Evolutionary conservation across 495 filamentous ascomycete species (phyloP).

Genomic region (Mytilinidion resinicola): DNA sequence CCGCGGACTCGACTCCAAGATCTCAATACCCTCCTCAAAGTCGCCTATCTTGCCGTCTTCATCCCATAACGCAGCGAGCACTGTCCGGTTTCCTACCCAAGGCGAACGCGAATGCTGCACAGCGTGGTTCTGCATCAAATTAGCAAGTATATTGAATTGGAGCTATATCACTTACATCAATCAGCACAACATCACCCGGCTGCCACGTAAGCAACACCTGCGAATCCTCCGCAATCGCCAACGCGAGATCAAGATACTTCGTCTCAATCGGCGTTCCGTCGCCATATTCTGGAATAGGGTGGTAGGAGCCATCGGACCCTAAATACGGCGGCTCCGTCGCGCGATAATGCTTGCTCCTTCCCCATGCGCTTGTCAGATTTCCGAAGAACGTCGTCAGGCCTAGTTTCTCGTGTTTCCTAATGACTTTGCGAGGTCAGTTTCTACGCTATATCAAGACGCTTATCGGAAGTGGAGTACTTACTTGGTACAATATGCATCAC

Average conservation of each 20-base stretch:
- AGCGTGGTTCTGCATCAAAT: constrained; percentile 24
- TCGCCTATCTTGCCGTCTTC: constrained; percentile 9
- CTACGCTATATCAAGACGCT: too few species aligned
- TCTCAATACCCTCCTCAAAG: neutral
- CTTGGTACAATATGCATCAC: constrained; percentile 30
- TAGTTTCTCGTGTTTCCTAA: constrained; percentile 23
- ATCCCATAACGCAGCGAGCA: constrained; percentile 29
- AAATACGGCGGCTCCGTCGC: constrained; percentile 25
- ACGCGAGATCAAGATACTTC: constrained; percentile 27
- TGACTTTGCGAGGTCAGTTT: constrained; percentile 9
- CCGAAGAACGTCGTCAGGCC: constrained; percentile 29
- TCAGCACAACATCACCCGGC: constrained; percentile 1
- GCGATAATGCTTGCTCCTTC: constrained; percentile 23
- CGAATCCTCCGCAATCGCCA: constrained; percentile 23
- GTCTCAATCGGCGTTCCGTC: constrained; percentile 26
- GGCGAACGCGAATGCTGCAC: constrained; percentile 29
- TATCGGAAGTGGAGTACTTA: constrained; percentile 1
- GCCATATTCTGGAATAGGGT: constrained; percentile 28
- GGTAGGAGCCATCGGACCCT: constrained; percentile 30
- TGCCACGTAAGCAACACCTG: constrained; percentile 25
- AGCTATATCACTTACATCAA: constrained; percentile 1
- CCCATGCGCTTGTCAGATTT: constrained; percentile 28
- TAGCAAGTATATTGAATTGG: neutral
- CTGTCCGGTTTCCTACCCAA: constrained; percentile 26
- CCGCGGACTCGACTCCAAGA: neutral